phyloP scores from a whole-genome alignment of 352 stramenopile genomes.

The Pythium phragmitis region DNA sequence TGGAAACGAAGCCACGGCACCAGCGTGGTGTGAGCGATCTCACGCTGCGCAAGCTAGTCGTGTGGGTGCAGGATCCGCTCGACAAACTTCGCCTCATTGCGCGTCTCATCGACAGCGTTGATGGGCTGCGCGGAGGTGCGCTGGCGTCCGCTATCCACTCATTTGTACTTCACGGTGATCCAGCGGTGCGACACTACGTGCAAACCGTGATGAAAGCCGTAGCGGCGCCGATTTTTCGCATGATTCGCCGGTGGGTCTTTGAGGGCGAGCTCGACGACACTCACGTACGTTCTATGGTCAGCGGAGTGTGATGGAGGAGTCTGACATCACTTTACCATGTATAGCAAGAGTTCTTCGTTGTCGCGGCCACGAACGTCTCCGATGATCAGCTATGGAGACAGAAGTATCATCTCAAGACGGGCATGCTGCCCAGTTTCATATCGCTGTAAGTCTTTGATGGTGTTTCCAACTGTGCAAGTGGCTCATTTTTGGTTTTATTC shows the following conservation, averaged over 20 bases:
- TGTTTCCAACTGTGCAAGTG: background rate
- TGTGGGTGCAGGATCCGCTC: conserved; percentile 90
- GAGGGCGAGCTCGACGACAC: conserved; percentile 85
- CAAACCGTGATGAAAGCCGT: conserved; percentile 81
- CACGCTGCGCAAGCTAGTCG: conserved; percentile 85
- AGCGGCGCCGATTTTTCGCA: conserved; percentile 76
- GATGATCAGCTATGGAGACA: conserved; percentile 85
- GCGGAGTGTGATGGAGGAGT: background rate
- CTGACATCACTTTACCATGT: background rate
- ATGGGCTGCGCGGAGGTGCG: conserved; percentile 83
- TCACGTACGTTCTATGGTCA: conserved; percentile 48
- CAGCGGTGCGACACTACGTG: conserved; percentile 64
- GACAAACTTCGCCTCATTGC: conserved; percentile 89
- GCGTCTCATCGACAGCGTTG: conserved; percentile 86
- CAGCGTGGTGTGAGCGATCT: conserved; percentile 48
- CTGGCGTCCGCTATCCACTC: conserved; percentile 89
- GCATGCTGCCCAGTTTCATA: conserved; percentile 89
- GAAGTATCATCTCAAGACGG: conserved; percentile 82
- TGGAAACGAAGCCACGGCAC: conserved; percentile 48
- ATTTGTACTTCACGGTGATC: conserved; percentile 91
- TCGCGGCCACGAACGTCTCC: conserved; percentile 61
- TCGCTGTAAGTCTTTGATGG: conserved; percentile 46
- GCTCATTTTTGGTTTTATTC: background rate
- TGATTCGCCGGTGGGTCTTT: conserved; percentile 89
- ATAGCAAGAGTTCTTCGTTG: conserved; percentile 89